phyloP scores from a whole-genome alignment of 192 early-diverging fungal genomes.

The Haplosporangium gracile region DNA sequence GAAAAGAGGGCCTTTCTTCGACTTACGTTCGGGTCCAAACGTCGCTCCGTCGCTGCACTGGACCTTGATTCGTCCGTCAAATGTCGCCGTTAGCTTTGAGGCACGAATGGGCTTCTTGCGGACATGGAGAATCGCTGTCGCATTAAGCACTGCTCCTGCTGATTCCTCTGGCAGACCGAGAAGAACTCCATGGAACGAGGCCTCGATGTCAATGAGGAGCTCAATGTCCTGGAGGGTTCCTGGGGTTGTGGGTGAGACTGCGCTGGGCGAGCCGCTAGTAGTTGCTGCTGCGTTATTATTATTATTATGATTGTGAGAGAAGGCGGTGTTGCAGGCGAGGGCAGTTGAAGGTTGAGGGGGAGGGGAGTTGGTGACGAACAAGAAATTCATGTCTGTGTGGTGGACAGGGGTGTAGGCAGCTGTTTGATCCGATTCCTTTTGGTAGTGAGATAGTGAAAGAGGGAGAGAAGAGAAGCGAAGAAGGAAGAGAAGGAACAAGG shows the following conservation, averaged over 20 bases:
- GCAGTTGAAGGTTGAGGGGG: background rate
- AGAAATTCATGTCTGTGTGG: conserved; percentile 30
- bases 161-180: conserved; percentile 52
- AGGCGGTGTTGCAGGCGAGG: conserved; percentile 5
- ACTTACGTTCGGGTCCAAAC: conserved; percentile 53
- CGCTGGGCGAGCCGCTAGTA: background rate
- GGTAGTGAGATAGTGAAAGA: background rate
- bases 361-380: conserved; percentile 24
- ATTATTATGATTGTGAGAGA: background rate
- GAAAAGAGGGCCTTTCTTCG: background rate
- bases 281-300: background rate
- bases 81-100: conserved; percentile 42
- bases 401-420: background rate
- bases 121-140: conserved; percentile 50
- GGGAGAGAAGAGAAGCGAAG: background rate
- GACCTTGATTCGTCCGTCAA: conserved; percentile 55
- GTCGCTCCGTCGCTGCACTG: conserved; percentile 54
- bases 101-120: conserved; percentile 53
- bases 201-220: conserved; percentile 47
- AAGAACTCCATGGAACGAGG: conserved; percentile 51
- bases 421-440: background rate
- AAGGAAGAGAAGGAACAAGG: background rate
- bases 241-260: conserved; percentile 11
- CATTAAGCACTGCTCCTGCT: conserved; percentile 43
- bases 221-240: conserved; percentile 33